These are phyloP conservation scores for Thelonectria blattea DNA, from an alignment of 2,329 filamentous ascomycete species.

Conservation along the genomic window DNA sequence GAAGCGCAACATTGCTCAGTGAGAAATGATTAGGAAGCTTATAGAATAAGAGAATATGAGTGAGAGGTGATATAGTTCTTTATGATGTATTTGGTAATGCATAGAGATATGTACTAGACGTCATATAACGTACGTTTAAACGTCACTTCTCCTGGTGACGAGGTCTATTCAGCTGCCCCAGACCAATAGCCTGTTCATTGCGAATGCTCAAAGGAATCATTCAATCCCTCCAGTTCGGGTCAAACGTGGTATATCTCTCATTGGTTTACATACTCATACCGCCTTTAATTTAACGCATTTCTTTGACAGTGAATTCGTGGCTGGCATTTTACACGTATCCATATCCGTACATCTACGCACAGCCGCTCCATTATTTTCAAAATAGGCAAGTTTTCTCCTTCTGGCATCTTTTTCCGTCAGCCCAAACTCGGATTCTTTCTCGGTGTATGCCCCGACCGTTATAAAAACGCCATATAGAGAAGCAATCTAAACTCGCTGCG, in stretches of 20 bases:
- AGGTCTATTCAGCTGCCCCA: no score
- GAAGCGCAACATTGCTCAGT: not conserved
- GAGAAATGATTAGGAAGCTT: not conserved
- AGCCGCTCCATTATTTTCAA: constrained; percentile 2
- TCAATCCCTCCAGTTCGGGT: no score
- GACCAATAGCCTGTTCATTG: no score
- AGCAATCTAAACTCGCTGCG: not conserved
- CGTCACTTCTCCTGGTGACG: no score
- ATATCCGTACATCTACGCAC: no score
- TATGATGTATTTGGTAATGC: not conserved
- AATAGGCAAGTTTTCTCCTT: constrained; percentile 20
- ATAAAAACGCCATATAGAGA: not conserved
- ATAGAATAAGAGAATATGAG: not conserved
- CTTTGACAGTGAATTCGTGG: not conserved
- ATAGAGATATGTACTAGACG: no score
- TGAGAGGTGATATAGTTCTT: not conserved
- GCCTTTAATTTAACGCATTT: no score
- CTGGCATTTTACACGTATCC: not conserved
- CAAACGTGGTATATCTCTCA: no score
- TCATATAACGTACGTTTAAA: no score
- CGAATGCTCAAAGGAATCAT: no score
- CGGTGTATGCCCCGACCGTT: constrained; percentile 4
- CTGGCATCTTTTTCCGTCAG: constrained; percentile 13
- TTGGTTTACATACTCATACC: no score
- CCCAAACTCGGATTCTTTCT: not conserved